A percentile compares a stretch with the other conserved stretches of the same genome.
Conservation (phyloP, 805 yeast species). For the Candida pseudoglaebosa region DNA sequence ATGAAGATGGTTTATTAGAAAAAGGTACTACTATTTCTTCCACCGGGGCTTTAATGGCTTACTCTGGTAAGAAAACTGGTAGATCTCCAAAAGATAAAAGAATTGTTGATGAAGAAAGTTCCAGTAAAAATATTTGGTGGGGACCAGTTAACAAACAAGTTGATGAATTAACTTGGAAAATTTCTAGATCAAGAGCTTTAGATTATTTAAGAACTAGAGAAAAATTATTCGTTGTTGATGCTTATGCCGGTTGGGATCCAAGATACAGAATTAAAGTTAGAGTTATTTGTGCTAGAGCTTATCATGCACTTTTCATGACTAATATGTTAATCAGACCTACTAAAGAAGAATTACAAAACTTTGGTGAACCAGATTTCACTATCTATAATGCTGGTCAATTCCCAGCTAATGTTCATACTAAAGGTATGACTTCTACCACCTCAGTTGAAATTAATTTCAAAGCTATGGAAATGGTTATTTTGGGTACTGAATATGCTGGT, state of each 20-base stretch:
- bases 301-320: constrained; percentile 97
- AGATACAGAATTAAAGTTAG: constrained; percentile 93
- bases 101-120: constrained; percentile 90
- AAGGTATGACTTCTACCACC: constrained; percentile 95
- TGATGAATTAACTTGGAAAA: constrained; percentile 90
- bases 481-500: constrained; percentile 99
- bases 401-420: constrained; percentile 95
- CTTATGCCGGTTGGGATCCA: constrained; percentile 99
- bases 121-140: constrained; percentile 92
- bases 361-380: constrained; percentile 97
- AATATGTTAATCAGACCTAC: constrained; percentile 97
- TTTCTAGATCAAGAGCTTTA: constrained; percentile 92
- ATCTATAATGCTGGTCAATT: constrained; percentile 98
- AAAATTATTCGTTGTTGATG: constrained; percentile 91
- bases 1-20: constrained; percentile 92
- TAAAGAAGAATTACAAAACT: constrained; percentile 77
- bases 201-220: constrained; percentile 96
- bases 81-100: constrained; percentile 98
- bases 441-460: constrained; percentile 95
- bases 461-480: constrained; percentile 97
- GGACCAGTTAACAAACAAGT: constrained; percentile 98
- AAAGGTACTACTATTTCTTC: constrained; percentile 87
- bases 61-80: constrained; percentile 94
- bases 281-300: constrained; percentile 96
- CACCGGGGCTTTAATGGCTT: constrained; percentile 93